Conservation (phyloP, 2,329 filamentous ascomycete genomes). For the Colletotrichum lini region DNA sequence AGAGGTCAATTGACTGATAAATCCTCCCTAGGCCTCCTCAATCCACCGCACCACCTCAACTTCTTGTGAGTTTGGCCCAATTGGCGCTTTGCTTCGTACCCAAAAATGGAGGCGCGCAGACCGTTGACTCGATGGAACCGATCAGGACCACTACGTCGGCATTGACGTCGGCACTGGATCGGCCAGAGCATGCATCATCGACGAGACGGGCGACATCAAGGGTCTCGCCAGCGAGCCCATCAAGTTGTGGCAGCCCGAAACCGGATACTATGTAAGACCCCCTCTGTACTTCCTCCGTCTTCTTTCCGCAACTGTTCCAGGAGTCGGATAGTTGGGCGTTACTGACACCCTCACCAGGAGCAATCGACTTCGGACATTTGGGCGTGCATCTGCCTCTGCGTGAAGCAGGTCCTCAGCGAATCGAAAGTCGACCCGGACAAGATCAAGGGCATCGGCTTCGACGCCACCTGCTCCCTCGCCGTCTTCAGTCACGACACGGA, state of each 20-base stretch:
- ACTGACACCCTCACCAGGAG: slow-evolving; percentile 67
- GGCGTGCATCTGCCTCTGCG: slow-evolving; percentile 91
- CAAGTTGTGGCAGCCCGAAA: slow-evolving; percentile 84
- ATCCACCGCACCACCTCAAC: slow-evolving; percentile 28
- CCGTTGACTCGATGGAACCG: slow-evolving; percentile 20
- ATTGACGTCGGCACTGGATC: slow-evolving; percentile 98
- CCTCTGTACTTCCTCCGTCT: neutral
- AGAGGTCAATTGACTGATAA: neutral
- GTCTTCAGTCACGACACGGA: slow-evolving; percentile 92
- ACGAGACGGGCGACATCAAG: slow-evolving; percentile 90
- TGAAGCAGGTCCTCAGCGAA: slow-evolving; percentile 85
- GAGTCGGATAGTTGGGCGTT: neutral
- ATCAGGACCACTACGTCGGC: slow-evolving; percentile 78
- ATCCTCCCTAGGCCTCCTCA: slow-evolving; percentile 22
- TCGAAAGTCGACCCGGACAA: slow-evolving; percentile 82
- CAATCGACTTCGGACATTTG: slow-evolving; percentile 99
- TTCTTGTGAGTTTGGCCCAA: slow-evolving; percentile 33
- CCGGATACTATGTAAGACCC: slow-evolving; percentile 77
- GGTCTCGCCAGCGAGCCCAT: slow-evolving; percentile 82
- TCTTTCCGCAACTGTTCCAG: neutral
- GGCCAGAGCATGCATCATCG: slow-evolving; percentile 95
- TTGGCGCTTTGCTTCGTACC: neutral
- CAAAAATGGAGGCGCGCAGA: neutral
- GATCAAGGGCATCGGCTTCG: slow-evolving; percentile 94
- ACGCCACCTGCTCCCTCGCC: slow-evolving; percentile 97